Conservation (phyloP, 306 rosid genomes). For the Cicer yamashitae region DNA sequence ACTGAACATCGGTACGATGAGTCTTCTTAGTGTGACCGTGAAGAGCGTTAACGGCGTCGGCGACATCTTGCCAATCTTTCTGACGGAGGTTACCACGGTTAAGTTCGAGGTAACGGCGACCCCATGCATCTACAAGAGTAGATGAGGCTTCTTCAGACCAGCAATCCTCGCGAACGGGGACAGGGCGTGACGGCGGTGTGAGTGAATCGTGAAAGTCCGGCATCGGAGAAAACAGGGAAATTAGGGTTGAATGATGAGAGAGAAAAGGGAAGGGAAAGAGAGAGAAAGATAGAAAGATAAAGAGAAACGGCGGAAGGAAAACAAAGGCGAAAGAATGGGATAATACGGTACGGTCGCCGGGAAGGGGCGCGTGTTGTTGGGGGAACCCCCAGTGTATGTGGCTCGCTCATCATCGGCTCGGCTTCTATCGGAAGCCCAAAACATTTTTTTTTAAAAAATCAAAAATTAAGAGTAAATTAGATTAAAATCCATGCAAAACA, state of each 20-base stretch:
- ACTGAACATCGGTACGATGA: conserved; percentile 93
- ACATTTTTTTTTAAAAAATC: not conserved
- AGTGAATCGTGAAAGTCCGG: conserved; percentile 67
- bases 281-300: conserved; percentile 38
- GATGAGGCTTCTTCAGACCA: conserved; percentile 96
- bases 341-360: conserved; percentile 90
- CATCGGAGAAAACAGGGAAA: conserved; percentile 56
- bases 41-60: conserved; percentile 90
- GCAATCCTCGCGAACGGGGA: conserved; percentile 94
- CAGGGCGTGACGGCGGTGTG: conserved; percentile 66
- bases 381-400: conserved; percentile 55
- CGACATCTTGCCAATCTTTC: conserved; percentile 98
- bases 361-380: conserved; percentile 66
- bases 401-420: conserved; percentile 67
- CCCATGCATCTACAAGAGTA: conserved; percentile 91
- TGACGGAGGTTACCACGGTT: conserved; percentile 98
- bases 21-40: conserved; percentile 93
- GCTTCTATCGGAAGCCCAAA: conserved; percentile 46
- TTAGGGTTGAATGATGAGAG: conserved; percentile 37
- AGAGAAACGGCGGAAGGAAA: conserved; percentile 66
- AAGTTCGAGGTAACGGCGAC: conserved; percentile 86
- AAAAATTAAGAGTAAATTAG: not conserved
- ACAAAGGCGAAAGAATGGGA: conserved; percentile 68
- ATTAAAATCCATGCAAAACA: no score
- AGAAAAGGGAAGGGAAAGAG: conserved; percentile 18